Conservation (phyloP, 2,329 filamentous ascomycete genomes). For the Colletotrichum australisinense region DNA sequence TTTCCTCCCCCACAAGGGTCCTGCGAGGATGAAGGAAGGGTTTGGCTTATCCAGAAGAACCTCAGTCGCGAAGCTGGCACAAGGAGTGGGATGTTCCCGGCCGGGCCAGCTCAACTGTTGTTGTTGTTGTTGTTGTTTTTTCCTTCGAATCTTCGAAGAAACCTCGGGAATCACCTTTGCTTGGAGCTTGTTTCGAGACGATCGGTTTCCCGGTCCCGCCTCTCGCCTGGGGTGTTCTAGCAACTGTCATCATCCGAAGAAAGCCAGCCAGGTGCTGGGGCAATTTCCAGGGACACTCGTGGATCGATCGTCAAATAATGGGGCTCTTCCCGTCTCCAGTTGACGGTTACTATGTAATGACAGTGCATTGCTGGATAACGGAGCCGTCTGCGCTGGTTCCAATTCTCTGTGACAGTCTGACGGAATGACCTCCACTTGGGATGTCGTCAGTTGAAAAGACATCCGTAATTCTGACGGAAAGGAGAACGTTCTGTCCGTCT, state of each 20-base stretch:
- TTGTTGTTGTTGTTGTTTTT: no score
- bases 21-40: background rate
- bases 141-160: background rate
- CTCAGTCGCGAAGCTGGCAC: background rate
- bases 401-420: background rate
- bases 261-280: background rate
- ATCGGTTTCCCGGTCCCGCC: background rate
- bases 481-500: background rate
- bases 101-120: no score
- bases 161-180: background rate
- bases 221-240: conserved; percentile 1
- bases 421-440: background rate
- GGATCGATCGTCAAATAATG: conserved; percentile 27
- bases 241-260: conserved; percentile 23
- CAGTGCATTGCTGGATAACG: background rate
- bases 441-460: background rate
- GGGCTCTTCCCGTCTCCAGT: conserved; percentile 22
- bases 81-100: background rate
- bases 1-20: conserved; percentile 25
- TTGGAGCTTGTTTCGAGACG: background rate
- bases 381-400: background rate
- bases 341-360: background rate
- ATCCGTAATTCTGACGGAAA: conserved; percentile 17
- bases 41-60: background rate
- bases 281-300: conserved; percentile 19